phyloP scores from a whole-genome alignment of 805 yeast species.

The Metschnikowia cerradonensis region DNA sequence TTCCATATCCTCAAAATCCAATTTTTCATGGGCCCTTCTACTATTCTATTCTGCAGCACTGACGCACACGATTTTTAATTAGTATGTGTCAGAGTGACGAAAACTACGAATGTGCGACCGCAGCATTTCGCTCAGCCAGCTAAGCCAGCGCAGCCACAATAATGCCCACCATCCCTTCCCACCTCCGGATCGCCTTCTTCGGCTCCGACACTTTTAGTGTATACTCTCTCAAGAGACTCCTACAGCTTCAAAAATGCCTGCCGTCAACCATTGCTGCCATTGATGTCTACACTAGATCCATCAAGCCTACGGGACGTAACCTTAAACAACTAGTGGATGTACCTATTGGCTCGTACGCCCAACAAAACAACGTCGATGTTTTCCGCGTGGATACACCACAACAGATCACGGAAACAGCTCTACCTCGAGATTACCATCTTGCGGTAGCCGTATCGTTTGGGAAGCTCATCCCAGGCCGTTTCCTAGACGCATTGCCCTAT shows the following conservation, averaged over 20 bases:
- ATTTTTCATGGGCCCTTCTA: not conserved
- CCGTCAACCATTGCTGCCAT: slow-evolving; percentile 31
- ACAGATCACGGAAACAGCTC: slow-evolving; percentile 12
- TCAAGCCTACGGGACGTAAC: slow-evolving; percentile 64
- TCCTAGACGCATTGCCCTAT: slow-evolving; percentile 44
- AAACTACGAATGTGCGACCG: not conserved
- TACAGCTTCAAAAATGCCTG: slow-evolving; percentile 19
- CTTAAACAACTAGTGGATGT: slow-evolving; percentile 44
- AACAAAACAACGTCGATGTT: slow-evolving; percentile 28
- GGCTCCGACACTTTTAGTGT: slow-evolving; percentile 76
- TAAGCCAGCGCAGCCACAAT: not conserved
- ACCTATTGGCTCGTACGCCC: slow-evolving; percentile 48
- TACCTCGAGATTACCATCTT: slow-evolving; percentile 43
- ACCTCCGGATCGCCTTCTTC: slow-evolving; percentile 54
- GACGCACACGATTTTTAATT: not conserved
- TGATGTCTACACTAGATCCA: slow-evolving; percentile 59
- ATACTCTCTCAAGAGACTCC: slow-evolving; percentile 41
- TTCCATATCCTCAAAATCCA: not conserved
- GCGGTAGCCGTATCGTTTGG: slow-evolving; percentile 95
- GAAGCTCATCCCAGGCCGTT: slow-evolving; percentile 61
- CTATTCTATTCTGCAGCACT: not conserved
- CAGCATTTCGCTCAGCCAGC: not conserved
- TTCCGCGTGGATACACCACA: slow-evolving; percentile 48
- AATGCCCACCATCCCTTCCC: not conserved
- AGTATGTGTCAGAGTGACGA: not conserved